phyloP scores from a whole-genome alignment of 164 flowering plant species.

The Stephania japonica region DNA sequence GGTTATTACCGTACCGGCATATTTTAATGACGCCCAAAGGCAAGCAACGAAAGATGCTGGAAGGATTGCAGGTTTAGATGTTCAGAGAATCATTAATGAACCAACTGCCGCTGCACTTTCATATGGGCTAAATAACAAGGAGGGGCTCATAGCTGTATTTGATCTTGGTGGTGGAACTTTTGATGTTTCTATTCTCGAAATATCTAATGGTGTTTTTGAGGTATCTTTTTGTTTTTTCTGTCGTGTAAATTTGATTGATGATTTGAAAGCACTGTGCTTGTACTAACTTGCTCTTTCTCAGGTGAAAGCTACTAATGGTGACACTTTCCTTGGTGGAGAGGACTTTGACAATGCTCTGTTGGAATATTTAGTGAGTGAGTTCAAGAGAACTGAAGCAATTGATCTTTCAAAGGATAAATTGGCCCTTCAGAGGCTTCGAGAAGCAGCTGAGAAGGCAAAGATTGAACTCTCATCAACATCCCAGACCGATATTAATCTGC shows the following conservation, averaged over 20 bases:
- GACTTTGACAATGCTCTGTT: constrained; percentile 63
- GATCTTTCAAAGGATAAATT: constrained; percentile 58
- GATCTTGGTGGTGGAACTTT: constrained; percentile 85
- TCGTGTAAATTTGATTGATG: neutral
- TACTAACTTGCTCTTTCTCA: constrained; percentile 14
- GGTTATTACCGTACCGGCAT: constrained; percentile 67
- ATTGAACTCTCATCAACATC: constrained; percentile 66
- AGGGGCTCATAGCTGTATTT: constrained; percentile 63
- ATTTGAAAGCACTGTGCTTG: neutral
- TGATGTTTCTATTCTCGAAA: constrained; percentile 66
- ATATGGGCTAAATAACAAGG: constrained; percentile 64
- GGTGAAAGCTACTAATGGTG: constrained; percentile 83
- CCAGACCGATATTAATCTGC: constrained; percentile 66
- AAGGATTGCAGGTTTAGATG: constrained; percentile 63
- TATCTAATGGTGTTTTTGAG: constrained; percentile 70
- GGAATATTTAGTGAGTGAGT: constrained; percentile 54
- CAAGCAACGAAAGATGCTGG: constrained; percentile 83
- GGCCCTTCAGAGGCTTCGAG: constrained; percentile 67
- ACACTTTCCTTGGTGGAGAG: constrained; percentile 75
- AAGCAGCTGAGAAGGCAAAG: constrained; percentile 75
- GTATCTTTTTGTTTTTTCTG: constrained; percentile 17
- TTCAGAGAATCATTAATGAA: constrained; percentile 66
- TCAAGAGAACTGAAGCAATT: constrained; percentile 49
- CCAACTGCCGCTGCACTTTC: constrained; percentile 79
- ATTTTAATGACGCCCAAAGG: constrained; percentile 71